A percentile compares a stretch with the other conserved stretches of the same genome.
Evolutionary conservation across 768 basidiomycete genomes (phyloP).

Genomic region (Candolleomyces eurysporus): DNA sequence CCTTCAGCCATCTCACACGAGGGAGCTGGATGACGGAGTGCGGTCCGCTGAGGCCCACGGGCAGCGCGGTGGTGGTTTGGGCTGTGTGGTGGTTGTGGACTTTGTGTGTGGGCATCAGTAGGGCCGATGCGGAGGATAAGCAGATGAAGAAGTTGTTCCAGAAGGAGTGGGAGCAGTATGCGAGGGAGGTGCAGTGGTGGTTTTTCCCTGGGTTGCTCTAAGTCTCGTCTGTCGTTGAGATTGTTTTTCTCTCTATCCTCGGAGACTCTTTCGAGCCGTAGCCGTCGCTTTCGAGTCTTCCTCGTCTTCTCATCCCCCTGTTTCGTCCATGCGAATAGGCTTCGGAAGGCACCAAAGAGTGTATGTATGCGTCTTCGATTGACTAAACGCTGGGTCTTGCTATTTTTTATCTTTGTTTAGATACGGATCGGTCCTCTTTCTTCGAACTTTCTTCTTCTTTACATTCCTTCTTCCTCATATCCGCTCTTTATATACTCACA

Average conservation of each 20-base stretch:
- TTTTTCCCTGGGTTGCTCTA: constrained; percentile 43
- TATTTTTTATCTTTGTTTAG: background rate
- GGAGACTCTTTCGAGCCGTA: background rate
- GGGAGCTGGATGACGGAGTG: constrained; percentile 50
- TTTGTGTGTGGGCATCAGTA: constrained; percentile 43
- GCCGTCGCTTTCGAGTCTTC: background rate
- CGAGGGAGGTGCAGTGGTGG: constrained; percentile 43
- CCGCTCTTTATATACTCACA: background rate
- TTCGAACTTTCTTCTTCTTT: background rate
- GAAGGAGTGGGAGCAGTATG: constrained; percentile 48
- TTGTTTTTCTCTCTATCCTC: background rate
- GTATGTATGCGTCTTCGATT: background rate
- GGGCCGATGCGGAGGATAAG: constrained; percentile 49
- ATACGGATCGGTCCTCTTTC: background rate
- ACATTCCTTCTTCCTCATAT: background rate
- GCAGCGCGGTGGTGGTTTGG: constrained; percentile 27
- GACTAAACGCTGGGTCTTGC: background rate
- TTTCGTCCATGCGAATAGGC: background rate
- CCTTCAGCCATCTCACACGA: constrained; percentile 42
- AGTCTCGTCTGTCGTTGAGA: background rate
- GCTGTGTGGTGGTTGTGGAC: constrained; percentile 51
- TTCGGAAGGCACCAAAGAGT: background rate
- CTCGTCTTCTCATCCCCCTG: too few relatives aligned
- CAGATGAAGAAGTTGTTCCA: constrained; percentile 46
- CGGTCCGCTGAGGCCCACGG: constrained; percentile 28